These are phyloP conservation scores for Acorus gramineus DNA, from an alignment of 106 monocot genomes.

Conservation along the genomic window DNA sequence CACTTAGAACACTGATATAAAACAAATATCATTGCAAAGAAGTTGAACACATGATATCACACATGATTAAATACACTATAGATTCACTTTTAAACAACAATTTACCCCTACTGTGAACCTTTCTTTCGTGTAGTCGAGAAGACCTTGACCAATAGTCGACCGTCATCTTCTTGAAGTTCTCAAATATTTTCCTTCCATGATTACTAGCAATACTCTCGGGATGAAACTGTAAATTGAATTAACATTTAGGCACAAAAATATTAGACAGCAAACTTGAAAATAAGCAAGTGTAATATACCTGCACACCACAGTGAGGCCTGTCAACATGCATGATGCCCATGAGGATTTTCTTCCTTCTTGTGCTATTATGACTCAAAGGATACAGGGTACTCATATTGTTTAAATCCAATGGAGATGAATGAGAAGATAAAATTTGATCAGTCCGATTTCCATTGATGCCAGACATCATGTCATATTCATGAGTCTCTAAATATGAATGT, in stretches of 20 bases:
- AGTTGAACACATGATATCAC: no score
- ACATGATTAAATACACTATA: no score
- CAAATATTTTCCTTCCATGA: slow-evolving; percentile 74
- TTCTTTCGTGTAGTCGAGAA: slow-evolving; percentile 41
- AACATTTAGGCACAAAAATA: background rate
- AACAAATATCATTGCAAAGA: no score
- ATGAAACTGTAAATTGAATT: slow-evolving; percentile 57
- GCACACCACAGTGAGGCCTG: slow-evolving; percentile 90
- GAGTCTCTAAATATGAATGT: slow-evolving; percentile 37
- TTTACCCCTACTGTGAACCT: slow-evolving; percentile 93
- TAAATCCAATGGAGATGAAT: slow-evolving; percentile 14
- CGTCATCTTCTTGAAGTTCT: slow-evolving; percentile 90
- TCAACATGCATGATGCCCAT: slow-evolving; percentile 81
- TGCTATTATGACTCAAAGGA: slow-evolving; percentile 5
- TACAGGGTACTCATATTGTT: slow-evolving; percentile 8
- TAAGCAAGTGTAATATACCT: slow-evolving; percentile 32
- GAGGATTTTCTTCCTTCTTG: slow-evolving; percentile 29
- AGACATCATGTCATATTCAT: slow-evolving; percentile 14
- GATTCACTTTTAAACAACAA: background rate
- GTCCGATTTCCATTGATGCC: slow-evolving; percentile 4
- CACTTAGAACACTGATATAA: no score
- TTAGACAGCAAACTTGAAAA: background rate
- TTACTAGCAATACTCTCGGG: slow-evolving; percentile 91
- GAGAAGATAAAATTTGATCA: slow-evolving; percentile 11
- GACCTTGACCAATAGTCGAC: slow-evolving; percentile 48